Percentiles rank a stretch among this genome's conserved stretches.
phyloP scores from a whole-genome alignment of 2,329 filamentous ascomycete genomes.

The Podosphaera aphanis region DNA sequence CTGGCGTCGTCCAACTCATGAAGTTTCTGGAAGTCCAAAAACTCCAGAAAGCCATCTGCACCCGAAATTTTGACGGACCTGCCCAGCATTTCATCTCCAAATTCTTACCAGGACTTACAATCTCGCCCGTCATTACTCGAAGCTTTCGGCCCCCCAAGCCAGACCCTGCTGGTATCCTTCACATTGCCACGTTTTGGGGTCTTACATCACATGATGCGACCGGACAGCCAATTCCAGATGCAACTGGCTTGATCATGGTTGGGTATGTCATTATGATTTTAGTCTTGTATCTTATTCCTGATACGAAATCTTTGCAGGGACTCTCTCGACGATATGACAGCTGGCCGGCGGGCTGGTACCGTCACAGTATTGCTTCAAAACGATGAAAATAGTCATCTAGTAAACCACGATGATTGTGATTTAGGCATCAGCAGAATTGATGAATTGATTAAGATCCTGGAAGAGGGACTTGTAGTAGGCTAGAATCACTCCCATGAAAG shows the following conservation, averaged over 20 bases:
- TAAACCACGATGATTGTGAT: constrained; percentile 53
- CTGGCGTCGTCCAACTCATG: constrained; percentile 60
- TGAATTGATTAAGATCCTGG: constrained; percentile 52
- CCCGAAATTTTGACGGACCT: constrained; percentile 72
- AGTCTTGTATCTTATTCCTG: background rate
- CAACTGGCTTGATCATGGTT: constrained; percentile 14
- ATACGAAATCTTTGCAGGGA: constrained; percentile 25
- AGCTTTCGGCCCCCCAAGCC: constrained; percentile 70
- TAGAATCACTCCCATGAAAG: too few relatives aligned
- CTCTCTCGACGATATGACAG: constrained; percentile 80
- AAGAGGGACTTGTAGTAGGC: constrained; percentile 36
- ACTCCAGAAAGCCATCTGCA: constrained; percentile 69
- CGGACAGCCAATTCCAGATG: constrained; percentile 4
- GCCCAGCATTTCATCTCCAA: constrained; percentile 52
- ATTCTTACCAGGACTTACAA: constrained; percentile 44
- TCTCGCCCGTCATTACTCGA: constrained; percentile 61
- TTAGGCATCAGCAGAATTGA: constrained; percentile 48
- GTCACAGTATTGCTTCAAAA: constrained; percentile 77
- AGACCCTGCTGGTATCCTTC: constrained; percentile 63
- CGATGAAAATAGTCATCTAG: constrained; percentile 50
- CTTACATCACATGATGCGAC: constrained; percentile 23
- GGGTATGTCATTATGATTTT: constrained; percentile 19
- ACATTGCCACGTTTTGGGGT: constrained; percentile 61
- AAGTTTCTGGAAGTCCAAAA: constrained; percentile 45
- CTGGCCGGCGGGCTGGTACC: constrained; percentile 60